These are phyloP conservation scores for Hysterium pulicare DNA, from an alignment of 2,329 filamentous ascomycete genomes.

Conservation along the genomic window DNA sequence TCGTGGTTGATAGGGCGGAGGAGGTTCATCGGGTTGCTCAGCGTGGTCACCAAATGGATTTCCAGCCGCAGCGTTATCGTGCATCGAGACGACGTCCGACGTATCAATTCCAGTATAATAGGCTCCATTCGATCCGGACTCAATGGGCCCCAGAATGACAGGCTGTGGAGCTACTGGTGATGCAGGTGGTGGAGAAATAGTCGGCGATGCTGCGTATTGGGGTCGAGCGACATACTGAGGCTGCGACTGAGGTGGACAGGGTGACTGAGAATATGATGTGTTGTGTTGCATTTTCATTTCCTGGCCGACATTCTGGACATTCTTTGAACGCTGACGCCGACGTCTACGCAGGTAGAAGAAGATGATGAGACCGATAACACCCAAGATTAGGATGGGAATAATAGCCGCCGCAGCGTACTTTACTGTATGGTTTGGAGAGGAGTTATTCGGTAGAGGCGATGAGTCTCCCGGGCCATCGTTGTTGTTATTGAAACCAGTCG, in stretches of 20 bases:
- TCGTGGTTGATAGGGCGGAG: constrained; percentile 35
- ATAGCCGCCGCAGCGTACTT: constrained; percentile 15
- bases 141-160: constrained; percentile 34
- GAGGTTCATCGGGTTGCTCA: constrained; percentile 28
- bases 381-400: constrained; percentile 22
- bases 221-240: not conserved
- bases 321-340: constrained; percentile 15
- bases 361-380: constrained; percentile 18
- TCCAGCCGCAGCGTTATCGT: constrained; percentile 11
- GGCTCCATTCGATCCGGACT: constrained; percentile 25
- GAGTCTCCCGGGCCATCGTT: not conserved
- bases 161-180: constrained; percentile 18
- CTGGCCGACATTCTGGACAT: constrained; percentile 6
- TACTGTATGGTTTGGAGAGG: not conserved
- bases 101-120: constrained; percentile 39
- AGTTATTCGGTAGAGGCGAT: not conserved
- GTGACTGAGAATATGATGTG: not conserved
- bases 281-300: constrained; percentile 26
- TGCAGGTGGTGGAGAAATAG: constrained; percentile 12
- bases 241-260: constrained; percentile 10
- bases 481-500: not conserved
- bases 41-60: constrained; percentile 31
- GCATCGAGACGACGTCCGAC: constrained; percentile 32
- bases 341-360: constrained; percentile 31
- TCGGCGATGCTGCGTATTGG: constrained; percentile 6